Percentiles rank a stretch among this genome's conserved stretches.
Evolutionary conservation across 2,329 filamentous ascomycete genomes (phyloP).

Genomic region (Phoma sp.): DNA sequence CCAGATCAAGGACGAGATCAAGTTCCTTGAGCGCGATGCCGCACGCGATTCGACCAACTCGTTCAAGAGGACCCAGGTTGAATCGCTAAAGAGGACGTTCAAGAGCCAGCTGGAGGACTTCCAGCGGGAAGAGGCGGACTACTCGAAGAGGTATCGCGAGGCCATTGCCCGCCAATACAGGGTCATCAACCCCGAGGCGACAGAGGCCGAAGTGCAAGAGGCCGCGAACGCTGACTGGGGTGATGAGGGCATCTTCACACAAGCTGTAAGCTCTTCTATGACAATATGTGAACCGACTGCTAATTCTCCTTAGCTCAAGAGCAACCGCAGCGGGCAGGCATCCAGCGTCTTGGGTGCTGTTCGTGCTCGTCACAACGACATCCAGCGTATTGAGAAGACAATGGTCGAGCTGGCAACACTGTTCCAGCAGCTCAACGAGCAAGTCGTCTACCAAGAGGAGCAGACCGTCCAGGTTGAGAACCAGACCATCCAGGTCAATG

Average conservation of each 20-base stretch:
- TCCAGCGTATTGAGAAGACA: conserved; percentile 80
- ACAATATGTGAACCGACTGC: background rate
- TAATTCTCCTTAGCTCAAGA: conserved; percentile 66
- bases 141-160: conserved; percentile 75
- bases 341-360: conserved; percentile 78
- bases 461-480: conserved; percentile 68
- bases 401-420: conserved; percentile 73
- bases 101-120: conserved; percentile 75
- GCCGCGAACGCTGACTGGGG: conserved; percentile 76
- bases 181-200: conserved; percentile 83
- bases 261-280: conserved; percentile 66
- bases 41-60: conserved; percentile 68
- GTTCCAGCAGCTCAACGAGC: conserved; percentile 77
- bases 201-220: conserved; percentile 73
- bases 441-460: conserved; percentile 75
- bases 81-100: conserved; percentile 75
- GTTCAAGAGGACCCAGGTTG: conserved; percentile 74
- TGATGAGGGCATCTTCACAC: conserved; percentile 82
- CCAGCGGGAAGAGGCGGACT: conserved; percentile 73
- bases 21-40: conserved; percentile 75
- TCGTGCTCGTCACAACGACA: conserved; percentile 82
- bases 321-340: conserved; percentile 77
- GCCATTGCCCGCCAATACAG: conserved; percentile 82
- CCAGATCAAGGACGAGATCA: conserved; percentile 81
- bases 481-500: conserved; percentile 70